These are phyloP conservation scores for Dioscorea dumetorum DNA, from an alignment of 106 monocot genomes.

Conservation along the genomic window DNA sequence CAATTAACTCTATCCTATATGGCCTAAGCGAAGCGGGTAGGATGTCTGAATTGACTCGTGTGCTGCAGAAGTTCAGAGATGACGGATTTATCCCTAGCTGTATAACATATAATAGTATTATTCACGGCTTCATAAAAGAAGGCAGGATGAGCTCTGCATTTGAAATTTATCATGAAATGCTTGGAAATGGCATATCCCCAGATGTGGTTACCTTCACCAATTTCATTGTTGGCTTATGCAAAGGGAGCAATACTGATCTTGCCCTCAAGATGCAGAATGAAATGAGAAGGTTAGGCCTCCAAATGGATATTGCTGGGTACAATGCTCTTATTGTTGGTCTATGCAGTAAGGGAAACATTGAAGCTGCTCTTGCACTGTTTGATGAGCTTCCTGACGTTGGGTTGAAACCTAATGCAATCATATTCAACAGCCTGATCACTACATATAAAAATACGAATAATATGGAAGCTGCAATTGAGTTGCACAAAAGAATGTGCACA, in stretches of 20 bases:
- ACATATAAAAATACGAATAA: constrained; percentile 48
- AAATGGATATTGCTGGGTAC: constrained; percentile 33
- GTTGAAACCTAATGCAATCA: constrained; percentile 33
- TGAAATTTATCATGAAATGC: constrained; percentile 42
- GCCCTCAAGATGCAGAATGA: constrained; percentile 50
- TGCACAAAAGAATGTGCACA: constrained; percentile 43
- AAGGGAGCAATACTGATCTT: constrained; percentile 41
- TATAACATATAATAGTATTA: constrained; percentile 65
- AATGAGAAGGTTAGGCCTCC: constrained; percentile 34
- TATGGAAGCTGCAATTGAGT: constrained; percentile 41
- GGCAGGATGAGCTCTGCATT: constrained; percentile 42
- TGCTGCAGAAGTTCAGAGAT: constrained; percentile 36
- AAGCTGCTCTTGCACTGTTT: constrained; percentile 31
- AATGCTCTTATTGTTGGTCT: constrained; percentile 47
- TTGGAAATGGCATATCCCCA: constrained; percentile 32
- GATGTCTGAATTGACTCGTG: constrained; percentile 31
- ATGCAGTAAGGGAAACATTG: constrained; percentile 59
- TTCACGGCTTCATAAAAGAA: constrained; percentile 43
- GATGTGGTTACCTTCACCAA: constrained; percentile 58
- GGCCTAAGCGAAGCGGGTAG: constrained; percentile 42
- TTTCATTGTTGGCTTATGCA: constrained; percentile 62
- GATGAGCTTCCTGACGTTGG: constrained; percentile 38
- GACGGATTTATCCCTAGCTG: constrained; percentile 52
- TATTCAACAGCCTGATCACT: constrained; percentile 55
- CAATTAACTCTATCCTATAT: constrained; percentile 46